Conservation (phyloP, 2,329 filamentous ascomycete species). For the Aspergillus cejpii region DNA sequence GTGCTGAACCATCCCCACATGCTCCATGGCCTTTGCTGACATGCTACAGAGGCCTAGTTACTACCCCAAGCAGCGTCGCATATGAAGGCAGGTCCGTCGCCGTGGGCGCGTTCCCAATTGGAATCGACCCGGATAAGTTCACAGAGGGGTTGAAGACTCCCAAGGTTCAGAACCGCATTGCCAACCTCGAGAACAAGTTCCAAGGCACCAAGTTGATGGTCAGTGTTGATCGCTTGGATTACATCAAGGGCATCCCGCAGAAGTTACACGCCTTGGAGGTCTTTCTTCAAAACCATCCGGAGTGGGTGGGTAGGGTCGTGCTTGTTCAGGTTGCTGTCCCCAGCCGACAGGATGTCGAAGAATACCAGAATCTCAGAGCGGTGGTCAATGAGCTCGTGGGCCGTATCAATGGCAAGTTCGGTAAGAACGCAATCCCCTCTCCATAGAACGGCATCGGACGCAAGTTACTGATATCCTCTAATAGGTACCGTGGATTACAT, state of each 20-base stretch:
- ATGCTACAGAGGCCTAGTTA: conserved; percentile 41
- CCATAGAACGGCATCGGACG: not conserved
- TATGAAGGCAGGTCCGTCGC: conserved; percentile 77
- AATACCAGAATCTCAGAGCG: conserved; percentile 88
- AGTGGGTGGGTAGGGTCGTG: conserved; percentile 94
- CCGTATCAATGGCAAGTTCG: conserved; percentile 74
- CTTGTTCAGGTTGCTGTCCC: conserved; percentile 90
- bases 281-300: conserved; percentile 87
- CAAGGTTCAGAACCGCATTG: conserved; percentile 76
- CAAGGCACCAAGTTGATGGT: conserved; percentile 91
- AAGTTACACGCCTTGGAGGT: conserved; percentile 91
- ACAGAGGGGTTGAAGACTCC: conserved; percentile 74
- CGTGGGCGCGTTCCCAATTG: conserved; percentile 88
- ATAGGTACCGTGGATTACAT: conserved; percentile 89
- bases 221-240: conserved; percentile 87
- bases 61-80: conserved; percentile 83
- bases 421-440: conserved; percentile 7
- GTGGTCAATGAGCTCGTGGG: conserved; percentile 93
- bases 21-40: conserved; percentile 10
- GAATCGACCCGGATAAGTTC: conserved; percentile 93
- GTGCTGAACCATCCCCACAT: conserved; percentile 17
- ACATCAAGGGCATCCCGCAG: conserved; percentile 95
- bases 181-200: conserved; percentile 74
- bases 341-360: conserved; percentile 85
- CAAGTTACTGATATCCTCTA: conserved; percentile 10